Percentiles rank a stretch among this genome's conserved stretches.
phyloP scores from a whole-genome alignment of 208 protist genomes.

The Trypanosoma platydactyli region DNA sequence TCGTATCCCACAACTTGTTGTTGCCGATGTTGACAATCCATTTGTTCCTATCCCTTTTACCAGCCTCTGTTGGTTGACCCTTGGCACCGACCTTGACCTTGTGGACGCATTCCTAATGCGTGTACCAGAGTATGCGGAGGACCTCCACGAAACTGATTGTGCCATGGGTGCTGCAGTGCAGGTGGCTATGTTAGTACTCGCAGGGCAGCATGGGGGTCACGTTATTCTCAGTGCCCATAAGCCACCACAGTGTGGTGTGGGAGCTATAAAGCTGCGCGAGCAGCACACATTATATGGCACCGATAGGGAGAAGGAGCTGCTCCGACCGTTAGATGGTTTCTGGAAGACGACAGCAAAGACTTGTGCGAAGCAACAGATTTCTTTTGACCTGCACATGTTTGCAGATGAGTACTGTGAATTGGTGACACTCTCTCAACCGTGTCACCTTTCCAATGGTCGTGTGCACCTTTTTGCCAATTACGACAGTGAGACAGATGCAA shows the following conservation, averaged over 20 bases:
- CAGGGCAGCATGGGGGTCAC: slow-evolving; percentile 70
- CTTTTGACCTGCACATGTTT: slow-evolving; percentile 91
- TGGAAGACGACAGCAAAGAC: slow-evolving; percentile 75
- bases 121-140: slow-evolving; percentile 40
- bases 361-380: slow-evolving; percentile 81
- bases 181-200: slow-evolving; percentile 76
- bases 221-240: slow-evolving; percentile 68
- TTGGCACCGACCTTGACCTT: slow-evolving; percentile 61
- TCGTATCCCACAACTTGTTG: slow-evolving; percentile 73
- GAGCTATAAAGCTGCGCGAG: slow-evolving; percentile 69
- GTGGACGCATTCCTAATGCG: slow-evolving; percentile 69
- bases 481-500: slow-evolving; percentile 58
- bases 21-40: slow-evolving; percentile 83
- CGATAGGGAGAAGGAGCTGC: slow-evolving; percentile 87
- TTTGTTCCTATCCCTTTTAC: slow-evolving; percentile 92
- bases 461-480: slow-evolving; percentile 82
- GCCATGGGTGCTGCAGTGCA: slow-evolving; percentile 80
- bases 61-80: slow-evolving; percentile 85
- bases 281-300: slow-evolving; percentile 85
- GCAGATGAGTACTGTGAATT: slow-evolving; percentile 79
- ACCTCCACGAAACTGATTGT: slow-evolving; percentile 58
- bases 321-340: slow-evolving; percentile 77
- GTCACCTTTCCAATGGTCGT: slow-evolving; percentile 76
- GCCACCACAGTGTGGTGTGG: slow-evolving; percentile 63
- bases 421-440: slow-evolving; percentile 81